phyloP scores from a whole-genome alignment of 2,329 filamentous ascomycete species.

The Coniochaeta ligniaria region DNA sequence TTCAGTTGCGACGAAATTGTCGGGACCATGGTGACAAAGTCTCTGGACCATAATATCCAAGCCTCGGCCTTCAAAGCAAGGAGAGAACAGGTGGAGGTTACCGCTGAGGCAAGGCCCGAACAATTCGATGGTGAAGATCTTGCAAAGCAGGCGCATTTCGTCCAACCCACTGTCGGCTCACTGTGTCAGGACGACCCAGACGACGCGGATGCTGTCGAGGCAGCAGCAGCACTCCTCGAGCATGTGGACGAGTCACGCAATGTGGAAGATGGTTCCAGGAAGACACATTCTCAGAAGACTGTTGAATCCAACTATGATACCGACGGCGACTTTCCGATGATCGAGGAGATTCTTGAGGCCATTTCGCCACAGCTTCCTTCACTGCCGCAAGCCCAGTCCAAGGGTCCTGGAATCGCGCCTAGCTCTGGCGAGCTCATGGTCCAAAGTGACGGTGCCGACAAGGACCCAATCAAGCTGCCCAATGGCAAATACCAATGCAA shows the following conservation, averaged over 20 bases:
- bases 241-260: no score
- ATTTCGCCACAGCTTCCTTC: background rate
- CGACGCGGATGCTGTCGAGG: slow-evolving; percentile 30
- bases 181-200: slow-evolving; percentile 10
- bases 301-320: slow-evolving; percentile 4
- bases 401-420: background rate
- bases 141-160: background rate
- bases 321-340: slow-evolving; percentile 41
- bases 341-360: slow-evolving; percentile 39
- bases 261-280: slow-evolving; percentile 1
- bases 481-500: slow-evolving; percentile 73
- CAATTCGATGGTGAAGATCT: background rate
- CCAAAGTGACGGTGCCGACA: slow-evolving; percentile 2
- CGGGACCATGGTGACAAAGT: slow-evolving; percentile 38
- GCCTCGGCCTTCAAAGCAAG: slow-evolving; percentile 8
- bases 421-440: background rate
- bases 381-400: background rate
- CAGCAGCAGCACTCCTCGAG: slow-evolving; percentile 7
- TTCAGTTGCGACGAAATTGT: slow-evolving; percentile 83
- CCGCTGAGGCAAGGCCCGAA: background rate
- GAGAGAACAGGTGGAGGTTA: background rate
- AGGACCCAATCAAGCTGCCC: slow-evolving; percentile 42
- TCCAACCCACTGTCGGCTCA: background rate
- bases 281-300: slow-evolving; percentile 3
- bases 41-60: slow-evolving; percentile 13